Base-by-base conservation (phyloP, 2,329 filamentous ascomycete species). In the Pestalotiopsis sp. region DNA sequence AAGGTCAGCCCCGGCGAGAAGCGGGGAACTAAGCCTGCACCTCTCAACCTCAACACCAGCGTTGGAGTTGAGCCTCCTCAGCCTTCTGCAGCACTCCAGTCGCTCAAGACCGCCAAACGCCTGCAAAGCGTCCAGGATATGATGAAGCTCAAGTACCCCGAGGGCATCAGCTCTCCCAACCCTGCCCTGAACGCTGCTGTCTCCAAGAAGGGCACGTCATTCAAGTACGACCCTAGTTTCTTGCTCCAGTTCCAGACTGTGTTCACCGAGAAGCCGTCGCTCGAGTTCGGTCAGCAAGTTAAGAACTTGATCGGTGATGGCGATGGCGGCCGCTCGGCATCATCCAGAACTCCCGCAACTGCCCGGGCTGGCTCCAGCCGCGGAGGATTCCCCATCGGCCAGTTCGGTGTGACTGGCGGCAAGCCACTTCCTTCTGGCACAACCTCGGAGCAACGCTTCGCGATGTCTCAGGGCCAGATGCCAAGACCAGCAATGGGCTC, bases 191-290 rank as follows among this genome's bases (percentile, higher is more conserved):
- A 98, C 80, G 85, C 88, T 56, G 92, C 92, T 17, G 92, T 93
- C 36, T 86, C 89, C 41, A 93, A 92, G 80, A 95, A 95, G 83
- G 90, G 90, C 70, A 92, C 90, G 80, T 91, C 90, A 57, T 97
- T 97, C 85, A 95, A 97, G 80, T 99, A 99, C 81, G 94, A 98
- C 82, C 93, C 95, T 76, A 91, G 92, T 75, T 99, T 99, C 86
- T 85, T 99, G 82, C 87, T 99, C 38, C 96, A 99, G 79, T 99
- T 99, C 87, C 93, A 98, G 83, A 89, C 89, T 75, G 94, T 97
- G 23, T 99, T 98, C 83, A 97, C 94, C 71, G 96, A 99, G 85
- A 97, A 98, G 83, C 96, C 96, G 14, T 97, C 94, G 0, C 82
- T 95, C 58, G 95, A 98, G 78, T 99, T 97, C 89, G 93, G 97